phyloP scores from a whole-genome alignment of 192 early-diverging fungal species.

The Coemansia sp. region DNA sequence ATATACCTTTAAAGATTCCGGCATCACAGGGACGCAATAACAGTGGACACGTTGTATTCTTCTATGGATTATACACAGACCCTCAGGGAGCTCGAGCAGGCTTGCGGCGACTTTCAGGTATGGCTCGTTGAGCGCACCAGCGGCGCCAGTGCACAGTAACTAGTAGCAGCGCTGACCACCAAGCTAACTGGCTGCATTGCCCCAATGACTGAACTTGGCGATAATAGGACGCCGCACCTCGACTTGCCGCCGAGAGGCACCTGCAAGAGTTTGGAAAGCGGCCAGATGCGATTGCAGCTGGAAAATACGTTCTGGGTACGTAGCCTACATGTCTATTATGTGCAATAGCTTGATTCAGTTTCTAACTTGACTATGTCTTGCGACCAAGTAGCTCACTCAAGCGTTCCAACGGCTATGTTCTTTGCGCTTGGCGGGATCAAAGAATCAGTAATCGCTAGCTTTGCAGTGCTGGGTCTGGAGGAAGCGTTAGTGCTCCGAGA shows the following conservation, averaged over 20 bases:
- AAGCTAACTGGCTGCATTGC: neutral
- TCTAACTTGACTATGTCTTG: neutral
- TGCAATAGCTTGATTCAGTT: neutral
- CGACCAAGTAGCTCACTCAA: conserved; percentile 30
- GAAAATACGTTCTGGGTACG: conserved; percentile 46
- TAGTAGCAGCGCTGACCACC: neutral
- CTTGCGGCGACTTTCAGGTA: conserved; percentile 51
- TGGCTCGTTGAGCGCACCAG: neutral
- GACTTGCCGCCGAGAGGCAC: conserved; percentile 34
- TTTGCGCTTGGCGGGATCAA: conserved; percentile 54
- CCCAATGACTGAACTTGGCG: neutral
- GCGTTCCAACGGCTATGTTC: conserved; percentile 43
- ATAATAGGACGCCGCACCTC: conserved; percentile 38
- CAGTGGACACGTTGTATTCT: neutral
- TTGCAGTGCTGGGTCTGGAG: conserved; percentile 20
- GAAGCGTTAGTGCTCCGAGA: conserved; percentile 26
- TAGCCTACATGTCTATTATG: neutral
- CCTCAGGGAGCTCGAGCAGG: conserved; percentile 41
- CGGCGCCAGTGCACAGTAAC: neutral
- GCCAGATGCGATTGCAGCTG: conserved; percentile 37
- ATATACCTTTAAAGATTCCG: neutral
- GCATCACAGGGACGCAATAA: neutral
- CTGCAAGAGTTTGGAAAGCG: conserved; percentile 47
- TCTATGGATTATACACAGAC: conserved; percentile 39
- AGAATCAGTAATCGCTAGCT: conserved; percentile 35